Conservation (phyloP, 1,284 basidiomycete genomes). For the Naganishia sp. region DNA sequence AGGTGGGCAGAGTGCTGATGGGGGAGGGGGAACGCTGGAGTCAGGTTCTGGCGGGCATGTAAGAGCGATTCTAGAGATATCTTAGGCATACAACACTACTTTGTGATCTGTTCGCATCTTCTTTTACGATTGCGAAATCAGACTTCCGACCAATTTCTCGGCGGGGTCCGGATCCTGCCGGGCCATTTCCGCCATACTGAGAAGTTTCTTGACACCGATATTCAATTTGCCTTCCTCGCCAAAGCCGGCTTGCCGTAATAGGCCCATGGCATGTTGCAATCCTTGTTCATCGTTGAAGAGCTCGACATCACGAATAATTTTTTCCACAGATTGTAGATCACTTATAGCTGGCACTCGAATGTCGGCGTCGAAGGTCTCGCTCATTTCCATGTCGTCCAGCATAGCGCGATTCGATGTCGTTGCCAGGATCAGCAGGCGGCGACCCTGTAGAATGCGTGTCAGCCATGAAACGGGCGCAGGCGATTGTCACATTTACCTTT, state of each 20-base stretch:
- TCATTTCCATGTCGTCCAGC: constrained; percentile 84
- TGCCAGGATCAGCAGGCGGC: constrained; percentile 86
- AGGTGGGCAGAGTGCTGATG: constrained; percentile 54
- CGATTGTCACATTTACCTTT: constrained; percentile 62
- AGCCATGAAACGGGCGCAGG: not conserved
- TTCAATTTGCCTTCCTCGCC: constrained; percentile 63
- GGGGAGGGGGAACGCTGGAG: constrained; percentile 53
- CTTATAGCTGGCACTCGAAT: constrained; percentile 82
- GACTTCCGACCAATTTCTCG: constrained; percentile 68
- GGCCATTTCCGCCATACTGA: constrained; percentile 94
- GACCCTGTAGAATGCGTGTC: constrained; percentile 61
- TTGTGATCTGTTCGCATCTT: not conserved
- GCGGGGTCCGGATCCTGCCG: constrained; percentile 83
- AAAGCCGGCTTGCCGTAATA: constrained; percentile 77
- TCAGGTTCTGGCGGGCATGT: constrained; percentile 48
- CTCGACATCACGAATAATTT: constrained; percentile 78
- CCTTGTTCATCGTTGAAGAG: constrained; percentile 65
- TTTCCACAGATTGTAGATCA: constrained; percentile 69
- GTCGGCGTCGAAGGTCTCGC: constrained; percentile 86
- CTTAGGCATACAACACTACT: constrained; percentile 21
- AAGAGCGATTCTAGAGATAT: constrained; percentile 2
- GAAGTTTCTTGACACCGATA: constrained; percentile 90
- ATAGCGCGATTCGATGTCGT: constrained; percentile 88
- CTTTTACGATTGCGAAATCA: constrained; percentile 56
- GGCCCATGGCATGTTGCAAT: constrained; percentile 63